Percentiles rank a stretch among this genome's conserved stretches.
Conservation (phyloP, 2,329 filamentous ascomycete genomes). For the Dactylellina haptotyla region DNA sequence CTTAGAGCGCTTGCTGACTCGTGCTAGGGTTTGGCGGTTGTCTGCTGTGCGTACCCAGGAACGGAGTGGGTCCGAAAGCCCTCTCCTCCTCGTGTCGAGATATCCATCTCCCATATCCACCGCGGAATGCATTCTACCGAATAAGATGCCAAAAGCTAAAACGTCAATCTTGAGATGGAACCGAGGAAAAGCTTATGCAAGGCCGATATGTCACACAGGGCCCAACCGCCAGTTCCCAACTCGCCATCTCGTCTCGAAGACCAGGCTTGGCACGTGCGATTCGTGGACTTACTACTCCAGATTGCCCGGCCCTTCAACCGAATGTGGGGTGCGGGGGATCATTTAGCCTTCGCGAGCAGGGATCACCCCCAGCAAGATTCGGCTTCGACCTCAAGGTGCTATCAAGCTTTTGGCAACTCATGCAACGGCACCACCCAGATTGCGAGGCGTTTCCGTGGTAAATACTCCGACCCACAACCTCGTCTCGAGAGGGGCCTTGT, state of each 20-base stretch:
- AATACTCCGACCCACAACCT: conserved; percentile 14
- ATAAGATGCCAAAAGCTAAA: neutral
- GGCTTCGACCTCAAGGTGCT: neutral
- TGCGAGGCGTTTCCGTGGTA: conserved; percentile 23
- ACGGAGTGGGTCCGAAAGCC: neutral
- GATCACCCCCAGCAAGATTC: conserved; percentile 11
- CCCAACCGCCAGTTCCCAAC: too few species aligned
- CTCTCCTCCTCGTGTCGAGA: conserved; percentile 41
- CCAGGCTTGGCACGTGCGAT: conserved; percentile 40
- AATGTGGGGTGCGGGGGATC: conserved; percentile 45
- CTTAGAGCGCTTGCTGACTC: neutral
- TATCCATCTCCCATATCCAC: neutral
- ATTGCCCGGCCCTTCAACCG: conserved; percentile 41
- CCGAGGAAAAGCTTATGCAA: neutral
- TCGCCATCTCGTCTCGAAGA: conserved; percentile 20
- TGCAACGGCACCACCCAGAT: neutral
- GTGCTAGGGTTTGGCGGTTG: neutral
- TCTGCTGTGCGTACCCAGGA: neutral
- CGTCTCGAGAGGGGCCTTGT: neutral
- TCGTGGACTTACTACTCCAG: conserved; percentile 46
- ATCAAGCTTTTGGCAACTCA: conserved; percentile 17
- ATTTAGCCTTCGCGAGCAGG: conserved; percentile 21
- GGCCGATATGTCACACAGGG: conserved; percentile 40
- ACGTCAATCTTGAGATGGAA: neutral
- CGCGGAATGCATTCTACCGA: conserved; percentile 28